These are phyloP conservation scores for Xylaria acuta DNA, from an alignment of 495 filamentous ascomycete species.

Conservation along the genomic window DNA sequence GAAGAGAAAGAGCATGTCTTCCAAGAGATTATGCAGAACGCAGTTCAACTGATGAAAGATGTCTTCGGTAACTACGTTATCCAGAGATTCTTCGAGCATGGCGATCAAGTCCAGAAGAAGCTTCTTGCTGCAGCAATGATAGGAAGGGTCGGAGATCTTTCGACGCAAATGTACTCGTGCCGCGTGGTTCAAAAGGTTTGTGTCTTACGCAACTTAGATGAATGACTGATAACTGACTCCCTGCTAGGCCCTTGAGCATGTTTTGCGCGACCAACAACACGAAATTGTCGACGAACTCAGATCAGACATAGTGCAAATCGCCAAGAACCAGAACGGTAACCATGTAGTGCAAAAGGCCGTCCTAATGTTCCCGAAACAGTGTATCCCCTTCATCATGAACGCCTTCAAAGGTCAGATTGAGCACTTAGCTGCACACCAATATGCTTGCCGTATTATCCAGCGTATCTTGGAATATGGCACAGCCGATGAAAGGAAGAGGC, in stretches of 20 bases:
- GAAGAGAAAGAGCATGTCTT: slow-evolving; percentile 98
- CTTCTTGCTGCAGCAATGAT: slow-evolving; percentile 86
- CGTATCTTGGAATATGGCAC: slow-evolving; percentile 88
- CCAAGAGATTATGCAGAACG: slow-evolving; percentile 80
- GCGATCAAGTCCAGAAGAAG: slow-evolving; percentile 92
- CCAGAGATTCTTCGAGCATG: slow-evolving; percentile 97
- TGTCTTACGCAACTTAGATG: neutral
- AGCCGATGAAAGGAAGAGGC: slow-evolving; percentile 68
- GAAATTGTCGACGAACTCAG: slow-evolving; percentile 84
- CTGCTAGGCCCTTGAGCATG: slow-evolving; percentile 82
- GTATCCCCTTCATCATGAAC: slow-evolving; percentile 88
- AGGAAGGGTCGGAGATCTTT: slow-evolving; percentile 77
- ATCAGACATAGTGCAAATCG: slow-evolving; percentile 75
- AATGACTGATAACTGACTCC: slow-evolving; percentile 28
- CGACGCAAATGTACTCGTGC: slow-evolving; percentile 92
- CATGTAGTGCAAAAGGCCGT: slow-evolving; percentile 97
- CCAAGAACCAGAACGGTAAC: slow-evolving; percentile 93
- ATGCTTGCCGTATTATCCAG: slow-evolving; percentile 94
- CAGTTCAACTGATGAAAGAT: slow-evolving; percentile 90
- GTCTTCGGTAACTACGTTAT: slow-evolving; percentile 99
- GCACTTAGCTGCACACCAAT: slow-evolving; percentile 77
- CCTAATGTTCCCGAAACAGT: slow-evolving; percentile 78
- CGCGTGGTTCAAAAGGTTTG: slow-evolving; percentile 91
- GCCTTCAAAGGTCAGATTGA: slow-evolving; percentile 84
- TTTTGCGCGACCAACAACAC: slow-evolving; percentile 89